These are phyloP conservation scores for Arachis monticola DNA, from an alignment of 331 rosid species.

Conservation along the genomic window DNA sequence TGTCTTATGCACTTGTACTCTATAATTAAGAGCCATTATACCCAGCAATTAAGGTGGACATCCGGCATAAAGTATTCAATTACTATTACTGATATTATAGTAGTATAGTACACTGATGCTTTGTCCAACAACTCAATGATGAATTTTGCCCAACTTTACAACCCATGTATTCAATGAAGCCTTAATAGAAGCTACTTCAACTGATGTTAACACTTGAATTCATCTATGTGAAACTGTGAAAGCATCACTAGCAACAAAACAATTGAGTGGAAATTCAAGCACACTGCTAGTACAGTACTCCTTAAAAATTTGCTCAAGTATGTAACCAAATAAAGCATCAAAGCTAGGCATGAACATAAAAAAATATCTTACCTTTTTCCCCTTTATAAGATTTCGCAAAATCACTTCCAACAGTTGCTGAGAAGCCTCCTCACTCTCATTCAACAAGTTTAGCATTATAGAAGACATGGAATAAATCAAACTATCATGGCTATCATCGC, in stretches of 20 bases:
- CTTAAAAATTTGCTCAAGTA: too few species aligned
- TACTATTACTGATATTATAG: neutral
- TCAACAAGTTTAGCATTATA: conserved; percentile 71
- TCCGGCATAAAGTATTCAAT: conserved; percentile 15
- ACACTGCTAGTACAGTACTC: too few species aligned
- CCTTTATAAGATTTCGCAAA: conserved; percentile 73
- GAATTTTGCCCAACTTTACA: neutral
- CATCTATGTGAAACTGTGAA: too few species aligned
- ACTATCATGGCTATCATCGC: conserved; percentile 73
- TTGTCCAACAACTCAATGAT: too few species aligned
- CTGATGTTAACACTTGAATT: too few species aligned
- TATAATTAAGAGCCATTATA: conserved; percentile 29
- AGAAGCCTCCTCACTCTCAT: conserved; percentile 75
- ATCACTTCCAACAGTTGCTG: conserved; percentile 72
- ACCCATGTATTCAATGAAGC: neutral
- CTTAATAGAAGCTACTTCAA: neutral
- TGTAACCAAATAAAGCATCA: too few species aligned
- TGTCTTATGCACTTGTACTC: conserved; percentile 9
- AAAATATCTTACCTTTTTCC: conserved; percentile 55
- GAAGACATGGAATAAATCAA: conserved; percentile 67
- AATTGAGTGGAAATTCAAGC: too few species aligned
- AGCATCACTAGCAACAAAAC: too few species aligned
- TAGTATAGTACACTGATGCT: neutral
- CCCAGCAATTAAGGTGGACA: conserved; percentile 12
- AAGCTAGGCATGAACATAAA: neutral